phyloP scores from a whole-genome alignment of 2,329 filamentous ascomycete genomes.

The Colletotrichum somersetense region DNA sequence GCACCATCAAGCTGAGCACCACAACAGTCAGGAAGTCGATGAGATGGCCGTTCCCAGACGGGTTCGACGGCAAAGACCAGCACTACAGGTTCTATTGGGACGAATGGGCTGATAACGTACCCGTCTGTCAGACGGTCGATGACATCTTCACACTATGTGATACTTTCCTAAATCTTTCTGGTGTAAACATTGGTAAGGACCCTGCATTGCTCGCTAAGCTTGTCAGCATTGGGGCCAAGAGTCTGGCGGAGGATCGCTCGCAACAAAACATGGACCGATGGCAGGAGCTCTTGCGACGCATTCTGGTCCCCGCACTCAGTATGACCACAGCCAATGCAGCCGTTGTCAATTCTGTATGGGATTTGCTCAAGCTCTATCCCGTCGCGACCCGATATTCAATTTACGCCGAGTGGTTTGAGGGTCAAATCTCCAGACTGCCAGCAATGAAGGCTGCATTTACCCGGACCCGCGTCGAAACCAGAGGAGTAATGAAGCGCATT shows the following conservation, averaged over 20 bases:
- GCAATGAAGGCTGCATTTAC: constrained; percentile 85
- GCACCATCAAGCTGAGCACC: constrained; percentile 72
- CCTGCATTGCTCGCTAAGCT: constrained; percentile 82
- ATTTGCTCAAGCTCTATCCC: constrained; percentile 83
- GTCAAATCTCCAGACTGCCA: constrained; percentile 79
- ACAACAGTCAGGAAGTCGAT: constrained; percentile 75
- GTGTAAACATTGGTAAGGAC: constrained; percentile 91
- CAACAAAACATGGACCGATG: constrained; percentile 80
- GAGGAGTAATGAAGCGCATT: constrained; percentile 88
- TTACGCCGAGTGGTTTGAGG: constrained; percentile 93
- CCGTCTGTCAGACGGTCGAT: constrained; percentile 89
- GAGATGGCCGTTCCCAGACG: constrained; percentile 88
- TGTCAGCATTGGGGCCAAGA: constrained; percentile 85
- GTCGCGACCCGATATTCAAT: constrained; percentile 84
- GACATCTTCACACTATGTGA: constrained; percentile 90
- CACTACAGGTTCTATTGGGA: constrained; percentile 97
- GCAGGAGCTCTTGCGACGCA: constrained; percentile 84
- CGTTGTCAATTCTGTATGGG: constrained; percentile 87
- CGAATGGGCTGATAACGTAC: constrained; percentile 95
- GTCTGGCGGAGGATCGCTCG: constrained; percentile 77
- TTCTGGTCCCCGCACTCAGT: constrained; percentile 90
- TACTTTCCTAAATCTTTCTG: constrained; percentile 86
- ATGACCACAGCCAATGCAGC: constrained; percentile 87
- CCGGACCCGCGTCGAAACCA: constrained; percentile 81
- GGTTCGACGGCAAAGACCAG: constrained; percentile 77